Evolutionary conservation across 1,284 basidiomycete genomes (phyloP).

Genomic region (Fomitopsis schrenkii): DNA sequence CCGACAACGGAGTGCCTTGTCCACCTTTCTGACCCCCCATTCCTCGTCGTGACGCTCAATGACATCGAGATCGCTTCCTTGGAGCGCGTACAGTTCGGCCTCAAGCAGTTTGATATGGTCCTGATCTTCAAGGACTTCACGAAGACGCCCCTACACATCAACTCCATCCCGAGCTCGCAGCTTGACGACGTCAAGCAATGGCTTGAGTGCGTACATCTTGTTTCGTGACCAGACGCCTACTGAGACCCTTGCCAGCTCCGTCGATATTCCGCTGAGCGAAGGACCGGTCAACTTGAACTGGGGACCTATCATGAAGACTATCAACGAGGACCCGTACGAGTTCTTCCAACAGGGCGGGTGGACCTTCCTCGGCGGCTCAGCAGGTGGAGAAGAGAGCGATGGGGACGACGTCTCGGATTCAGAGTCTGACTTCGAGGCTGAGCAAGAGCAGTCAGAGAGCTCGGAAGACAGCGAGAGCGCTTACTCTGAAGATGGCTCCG

Average conservation of each 20-base stretch:
- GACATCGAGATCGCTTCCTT: slow-evolving; percentile 97
- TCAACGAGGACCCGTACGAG: slow-evolving; percentile 92
- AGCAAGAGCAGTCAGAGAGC: slow-evolving; percentile 45
- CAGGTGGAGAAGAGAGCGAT: slow-evolving; percentile 69
- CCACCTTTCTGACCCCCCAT: slow-evolving; percentile 93
- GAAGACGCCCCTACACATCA: slow-evolving; percentile 88
- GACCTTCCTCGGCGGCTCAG: slow-evolving; percentile 83
- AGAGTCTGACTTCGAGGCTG: slow-evolving; percentile 80
- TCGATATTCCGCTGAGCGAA: slow-evolving; percentile 95
- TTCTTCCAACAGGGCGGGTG: slow-evolving; percentile 98
- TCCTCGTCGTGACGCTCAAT: slow-evolving; percentile 90
- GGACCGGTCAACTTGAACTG: slow-evolving; percentile 98
- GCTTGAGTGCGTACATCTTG: slow-evolving; percentile 79
- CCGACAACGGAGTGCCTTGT: slow-evolving; percentile 98
- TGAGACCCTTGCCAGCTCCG: slow-evolving; percentile 56
- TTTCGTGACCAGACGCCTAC: slow-evolving; percentile 2
- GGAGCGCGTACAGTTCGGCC: slow-evolving; percentile 94
- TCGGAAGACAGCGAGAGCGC: slow-evolving; percentile 51
- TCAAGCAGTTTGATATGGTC: slow-evolving; percentile 97
- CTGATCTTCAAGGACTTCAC: slow-evolving; percentile 97
- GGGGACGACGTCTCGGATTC: slow-evolving; percentile 65
- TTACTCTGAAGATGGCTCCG: slow-evolving; percentile 47
- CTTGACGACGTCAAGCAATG: slow-evolving; percentile 97
- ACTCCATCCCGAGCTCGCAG: slow-evolving; percentile 88
- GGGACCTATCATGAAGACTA: slow-evolving; percentile 96